Evolutionary conservation across 164 flowering plant species (phyloP), one percentile per base, ranked within the genome.

Genomic region (Kingdonia uniflora): DNA sequence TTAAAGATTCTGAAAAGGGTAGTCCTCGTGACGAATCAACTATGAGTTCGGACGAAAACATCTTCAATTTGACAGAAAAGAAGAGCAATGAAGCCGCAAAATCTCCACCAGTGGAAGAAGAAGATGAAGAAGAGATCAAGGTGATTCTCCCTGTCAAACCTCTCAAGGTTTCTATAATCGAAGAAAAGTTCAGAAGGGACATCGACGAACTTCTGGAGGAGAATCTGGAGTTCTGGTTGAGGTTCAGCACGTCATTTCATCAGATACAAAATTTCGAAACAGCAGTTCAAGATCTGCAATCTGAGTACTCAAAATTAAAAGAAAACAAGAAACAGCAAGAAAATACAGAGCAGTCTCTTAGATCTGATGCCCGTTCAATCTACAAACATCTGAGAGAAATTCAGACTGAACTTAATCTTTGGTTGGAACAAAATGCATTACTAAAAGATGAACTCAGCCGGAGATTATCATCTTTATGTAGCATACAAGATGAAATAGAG

Each of bases 171-270:
- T 78, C 85, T 42, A 51, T 59, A 2, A 60, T 66, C 19, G 88
- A 78, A 63, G 78, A 76, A 42, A 75, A 65, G 35, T 75, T 84
- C 56, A 52, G 94, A 45, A 63, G 44, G 57, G 59, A 64, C 52
- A 82, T 84, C 13, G 94, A 84, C 48, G 79, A 68, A 52, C 58
- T 84, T 16, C 69, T 84, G 15, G 92, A 81, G 63, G 76, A 78
- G 63, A 84, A 82, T 68, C 62, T 78, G n/a, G 74, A 74, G 52
- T 80, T 80, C 74, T 82, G 83, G 88, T 59, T 80, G 24, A 74
- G 77, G 53, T 81, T 80, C 68, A 80, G 86, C 65, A 59, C 77
- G 38, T 51, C 81, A 19, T 80, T 78, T 42, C 72, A 71, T 46
- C 76, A 78, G 58, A 68, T 84, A 45, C 86, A 83, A 58, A 78